Evolutionary conservation across 1,284 basidiomycete species (phyloP), one percentile per base, ranked within the genome.

Genomic region (Xanthoconium separans): DNA sequence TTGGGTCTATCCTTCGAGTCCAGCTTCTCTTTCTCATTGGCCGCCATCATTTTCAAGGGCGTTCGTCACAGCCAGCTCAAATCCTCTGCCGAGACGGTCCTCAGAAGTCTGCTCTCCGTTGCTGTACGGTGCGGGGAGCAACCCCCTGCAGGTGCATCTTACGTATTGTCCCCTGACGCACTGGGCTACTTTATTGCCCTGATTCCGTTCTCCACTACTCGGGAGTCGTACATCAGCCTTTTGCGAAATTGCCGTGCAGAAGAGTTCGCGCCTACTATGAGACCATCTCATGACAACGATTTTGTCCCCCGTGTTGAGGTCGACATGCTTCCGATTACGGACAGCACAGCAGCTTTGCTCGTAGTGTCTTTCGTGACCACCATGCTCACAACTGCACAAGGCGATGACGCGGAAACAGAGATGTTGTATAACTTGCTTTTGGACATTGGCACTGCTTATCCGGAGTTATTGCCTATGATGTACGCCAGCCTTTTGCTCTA

Each of bases 21-120:
- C 1, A 87, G 79, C 68, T 89, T 93, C 69, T 89, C 88, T 13
- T 92, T 95, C 69, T 86, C 90, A 7, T 73, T 95, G 13, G 85
- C 91, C 1, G 79, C 90, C 0, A 81, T 92, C 58, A 82, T 95
- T 52, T 91, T 93, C 79, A 93, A 94, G 66, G 93, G 93, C 22
- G 73, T 93, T 50, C 84, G 93, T 36, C 84, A 88, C 62, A 78
- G 82, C 5, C 76, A 77, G 4, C 79, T 92, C 53, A 80, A 75
- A 51, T 81, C 80, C 2, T 77, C 81, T 18, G 85, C 88, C 4
- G 80, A 82, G 58, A 73, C 73, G 4, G 78, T 80, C 13, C 73
- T 89, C 16, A 76, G 81, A 58, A 84, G 73, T 51, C 75, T 87
- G 31, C 73, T 89, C 29, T 71, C 73, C 37, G 78, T 85, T 42